Conservation (phyloP, 2,329 filamentous ascomycete genomes). For the Ustulina deusta region DNA sequence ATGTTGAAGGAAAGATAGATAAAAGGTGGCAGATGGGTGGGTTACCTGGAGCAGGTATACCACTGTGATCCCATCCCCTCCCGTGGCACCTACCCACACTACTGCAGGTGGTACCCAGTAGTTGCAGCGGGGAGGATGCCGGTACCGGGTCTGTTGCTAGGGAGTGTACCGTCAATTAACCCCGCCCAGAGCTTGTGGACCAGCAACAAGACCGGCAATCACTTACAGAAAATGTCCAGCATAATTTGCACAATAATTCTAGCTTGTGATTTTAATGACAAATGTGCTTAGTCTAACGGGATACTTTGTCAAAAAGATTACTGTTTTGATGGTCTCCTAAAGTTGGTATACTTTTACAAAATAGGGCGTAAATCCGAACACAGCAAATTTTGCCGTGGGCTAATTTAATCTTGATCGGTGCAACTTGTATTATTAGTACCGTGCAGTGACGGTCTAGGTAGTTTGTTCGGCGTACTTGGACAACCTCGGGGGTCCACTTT, state of each 20-base stretch:
- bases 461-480: too few relatives aligned
- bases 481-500: too few relatives aligned
- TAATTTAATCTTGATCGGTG: too few relatives aligned
- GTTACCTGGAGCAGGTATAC: background rate
- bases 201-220: too few relatives aligned
- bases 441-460: too few relatives aligned
- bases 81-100: background rate
- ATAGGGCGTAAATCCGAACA: background rate
- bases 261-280: too few relatives aligned
- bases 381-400: background rate
- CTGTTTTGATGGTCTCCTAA: background rate
- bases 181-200: background rate
- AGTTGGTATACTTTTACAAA: background rate
- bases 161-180: background rate
- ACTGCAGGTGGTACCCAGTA: background rate
- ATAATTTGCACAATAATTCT: too few relatives aligned
- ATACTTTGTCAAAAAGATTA: background rate
- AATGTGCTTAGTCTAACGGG: too few relatives aligned
- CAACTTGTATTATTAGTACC: too few relatives aligned
- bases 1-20: constrained; percentile 2
- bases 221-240: too few relatives aligned
- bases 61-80: background rate
- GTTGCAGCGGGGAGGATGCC: background rate
- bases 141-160: background rate
- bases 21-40: background rate